Evolutionary conservation across 495 filamentous ascomycete genomes (phyloP).

Genomic region (Penicillium chermesinum): DNA sequence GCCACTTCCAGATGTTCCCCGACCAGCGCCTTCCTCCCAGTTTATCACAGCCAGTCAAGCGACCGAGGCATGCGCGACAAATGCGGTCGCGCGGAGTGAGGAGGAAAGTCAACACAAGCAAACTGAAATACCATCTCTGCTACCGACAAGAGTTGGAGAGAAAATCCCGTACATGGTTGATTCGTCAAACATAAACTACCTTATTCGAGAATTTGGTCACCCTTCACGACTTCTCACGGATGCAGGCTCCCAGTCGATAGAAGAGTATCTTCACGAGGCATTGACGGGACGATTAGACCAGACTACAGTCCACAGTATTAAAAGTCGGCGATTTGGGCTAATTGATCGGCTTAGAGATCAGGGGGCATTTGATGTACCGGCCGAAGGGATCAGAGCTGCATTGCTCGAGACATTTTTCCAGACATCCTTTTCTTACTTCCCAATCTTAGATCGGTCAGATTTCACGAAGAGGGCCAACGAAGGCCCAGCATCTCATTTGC

Average conservation of each 20-base stretch:
- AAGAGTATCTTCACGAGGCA: constrained; percentile 13
- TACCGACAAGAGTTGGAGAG: no score
- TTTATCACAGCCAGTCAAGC: no score
- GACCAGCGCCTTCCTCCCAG: no score
- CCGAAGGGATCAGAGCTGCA: neutral
- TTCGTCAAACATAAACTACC: constrained; percentile 14
- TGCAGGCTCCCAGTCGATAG: constrained; percentile 2
- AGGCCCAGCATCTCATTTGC: constrained; percentile 6
- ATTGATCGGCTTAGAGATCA: neutral
- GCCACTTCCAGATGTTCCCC: no score
- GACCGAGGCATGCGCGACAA: no score
- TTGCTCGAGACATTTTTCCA: constrained; percentile 10
- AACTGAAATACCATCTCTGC: no score
- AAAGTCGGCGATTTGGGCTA: neutral
- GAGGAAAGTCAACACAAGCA: no score
- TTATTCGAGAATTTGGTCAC: constrained; percentile 15
- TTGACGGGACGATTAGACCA: neutral
- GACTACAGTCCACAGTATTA: neutral
- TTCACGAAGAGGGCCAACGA: constrained; percentile 2
- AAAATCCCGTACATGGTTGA: constrained; percentile 14
- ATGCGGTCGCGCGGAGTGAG: no score
- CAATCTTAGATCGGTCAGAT: constrained; percentile 10
- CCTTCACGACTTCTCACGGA: no score
- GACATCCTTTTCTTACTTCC: constrained; percentile 7
- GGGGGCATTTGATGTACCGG: neutral